Base-by-base conservation (phyloP, 2,329 filamentous ascomycete species). In the Zasmidium cellare region DNA sequence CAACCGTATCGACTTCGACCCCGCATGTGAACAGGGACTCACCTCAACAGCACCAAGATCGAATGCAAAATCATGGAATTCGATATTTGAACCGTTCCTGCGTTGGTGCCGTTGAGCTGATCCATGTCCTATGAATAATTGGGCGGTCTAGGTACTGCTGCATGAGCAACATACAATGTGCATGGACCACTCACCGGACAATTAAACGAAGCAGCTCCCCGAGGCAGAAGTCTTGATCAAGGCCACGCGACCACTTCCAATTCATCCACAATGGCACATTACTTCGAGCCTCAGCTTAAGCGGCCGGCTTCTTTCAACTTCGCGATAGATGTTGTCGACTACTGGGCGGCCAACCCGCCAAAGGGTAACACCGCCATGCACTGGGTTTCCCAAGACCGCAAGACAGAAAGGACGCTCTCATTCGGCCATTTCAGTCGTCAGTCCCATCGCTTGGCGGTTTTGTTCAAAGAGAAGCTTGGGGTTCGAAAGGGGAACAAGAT, bases 311-410 rank as follows among this genome's bases (percentile, higher is more conserved):
- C 58, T 48, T 77, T 77, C 74, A 76, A 77, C 65, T 77, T 76
- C 57, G 74, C 75, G 11, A 66, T 61, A 41, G 70, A 76, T 66
- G 72, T 77, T 47, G 71, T 77, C 51, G 75, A 77, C 60, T 68
- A 74, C 62, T 76, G 73, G 72, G 75, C 75, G 14, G 41, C 55
- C 1, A 64, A 67, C 14, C 57, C 67, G 9, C 67, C 71, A 3
- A 55, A 63, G 3, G 65, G 62, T 2, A 53, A 49, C 6, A 59
- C 65, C n/a, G 75, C 75, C 11, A 72, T 77, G 66, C 65, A 74
- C 52, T 77, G 75, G 75, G 63, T 75, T 35, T 72, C 73, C 14
- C 67, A 75, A 51, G 67, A 73, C 25, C 66, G 71, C 14, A 63
- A 61, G 44, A 62, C 61, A 3, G 66, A 66, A 24, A 59, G 65